Conservation (phyloP, 1,139 yeast genomes). For the Yamadazyma friedrichii region DNA sequence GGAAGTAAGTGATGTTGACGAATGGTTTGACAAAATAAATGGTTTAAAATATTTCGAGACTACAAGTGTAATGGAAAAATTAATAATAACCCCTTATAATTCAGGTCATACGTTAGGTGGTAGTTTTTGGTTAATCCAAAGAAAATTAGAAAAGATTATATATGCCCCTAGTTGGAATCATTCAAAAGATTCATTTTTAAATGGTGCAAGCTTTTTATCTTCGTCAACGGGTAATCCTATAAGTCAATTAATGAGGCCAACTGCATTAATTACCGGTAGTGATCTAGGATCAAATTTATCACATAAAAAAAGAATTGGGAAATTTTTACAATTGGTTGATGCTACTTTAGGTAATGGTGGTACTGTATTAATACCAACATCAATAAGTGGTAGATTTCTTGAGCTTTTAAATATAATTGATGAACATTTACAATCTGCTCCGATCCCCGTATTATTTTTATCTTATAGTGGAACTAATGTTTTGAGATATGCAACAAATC, state of each 20-base stretch:
- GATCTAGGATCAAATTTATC: constrained; percentile 67
- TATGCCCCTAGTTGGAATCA: constrained; percentile 97
- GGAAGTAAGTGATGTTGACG: constrained; percentile 76
- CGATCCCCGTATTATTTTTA: constrained; percentile 69
- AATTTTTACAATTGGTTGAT: constrained; percentile 62
- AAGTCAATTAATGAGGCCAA: constrained; percentile 72
- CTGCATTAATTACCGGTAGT: constrained; percentile 78
- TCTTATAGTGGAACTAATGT: constrained; percentile 81
- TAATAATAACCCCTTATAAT: constrained; percentile 76
- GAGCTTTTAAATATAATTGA: constrained; percentile 77
- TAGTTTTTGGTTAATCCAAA: constrained; percentile 75
- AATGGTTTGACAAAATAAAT: constrained; percentile 67
- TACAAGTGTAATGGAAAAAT: constrained; percentile 54
- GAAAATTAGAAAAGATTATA: constrained; percentile 72
- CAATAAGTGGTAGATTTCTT: constrained; percentile 79
- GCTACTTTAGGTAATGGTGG: constrained; percentile 71
- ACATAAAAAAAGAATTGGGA: constrained; percentile 63
- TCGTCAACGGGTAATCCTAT: constrained; percentile 49
- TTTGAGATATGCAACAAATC: constrained; percentile 78
- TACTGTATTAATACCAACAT: constrained; percentile 78
- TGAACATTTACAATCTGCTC: constrained; percentile 51
- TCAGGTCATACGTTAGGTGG: constrained; percentile 97
- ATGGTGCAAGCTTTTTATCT: constrained; percentile 70
- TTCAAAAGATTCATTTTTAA: constrained; percentile 80
- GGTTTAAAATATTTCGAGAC: constrained; percentile 81